Evolutionary conservation across 2,329 filamentous ascomycete species (phyloP).

Genomic region (Hypoxylon sp.): DNA sequence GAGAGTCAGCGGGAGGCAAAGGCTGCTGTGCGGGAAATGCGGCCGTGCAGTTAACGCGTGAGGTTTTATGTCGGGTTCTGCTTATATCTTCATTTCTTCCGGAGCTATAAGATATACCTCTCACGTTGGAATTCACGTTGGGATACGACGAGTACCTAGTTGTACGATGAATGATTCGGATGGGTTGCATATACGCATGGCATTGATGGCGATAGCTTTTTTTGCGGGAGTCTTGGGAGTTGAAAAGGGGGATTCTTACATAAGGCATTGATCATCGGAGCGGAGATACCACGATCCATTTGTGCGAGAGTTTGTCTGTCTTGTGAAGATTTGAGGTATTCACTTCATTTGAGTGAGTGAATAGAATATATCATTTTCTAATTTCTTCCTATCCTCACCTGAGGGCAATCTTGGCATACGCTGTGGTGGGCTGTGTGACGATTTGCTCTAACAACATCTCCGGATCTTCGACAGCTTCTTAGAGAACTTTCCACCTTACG

Average conservation of each 20-base stretch:
- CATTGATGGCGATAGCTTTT: constrained; percentile 3
- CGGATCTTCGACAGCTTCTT: no score
- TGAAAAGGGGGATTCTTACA: constrained; percentile 2
- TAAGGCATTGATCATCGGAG: constrained; percentile 12
- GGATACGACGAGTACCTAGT: constrained; percentile 1
- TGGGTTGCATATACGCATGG: constrained; percentile 21
- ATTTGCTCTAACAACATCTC: no score
- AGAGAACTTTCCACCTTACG: no score
- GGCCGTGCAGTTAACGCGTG: constrained; percentile 52
- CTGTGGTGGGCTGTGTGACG: no score
- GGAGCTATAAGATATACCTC: constrained; percentile 1
- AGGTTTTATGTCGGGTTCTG: constrained; percentile 3
- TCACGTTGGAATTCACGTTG: constrained; percentile 5
- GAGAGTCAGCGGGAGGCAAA: constrained; percentile 67
- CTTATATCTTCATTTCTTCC: neutral
- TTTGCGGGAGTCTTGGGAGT: neutral
- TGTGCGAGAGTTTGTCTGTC: neutral
- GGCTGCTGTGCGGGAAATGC: constrained; percentile 73
- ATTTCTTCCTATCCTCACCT: no score
- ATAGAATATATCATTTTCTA: neutral
- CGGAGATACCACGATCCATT: constrained; percentile 32
- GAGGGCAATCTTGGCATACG: no score
- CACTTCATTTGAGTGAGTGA: neutral
- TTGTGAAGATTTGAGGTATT: neutral
- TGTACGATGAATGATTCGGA: constrained; percentile 3